Evolutionary conservation across 2,329 filamentous ascomycete genomes (phyloP), one percentile per base, ranked within the genome.

Genomic region (Nigrospora sphaerica): DNA sequence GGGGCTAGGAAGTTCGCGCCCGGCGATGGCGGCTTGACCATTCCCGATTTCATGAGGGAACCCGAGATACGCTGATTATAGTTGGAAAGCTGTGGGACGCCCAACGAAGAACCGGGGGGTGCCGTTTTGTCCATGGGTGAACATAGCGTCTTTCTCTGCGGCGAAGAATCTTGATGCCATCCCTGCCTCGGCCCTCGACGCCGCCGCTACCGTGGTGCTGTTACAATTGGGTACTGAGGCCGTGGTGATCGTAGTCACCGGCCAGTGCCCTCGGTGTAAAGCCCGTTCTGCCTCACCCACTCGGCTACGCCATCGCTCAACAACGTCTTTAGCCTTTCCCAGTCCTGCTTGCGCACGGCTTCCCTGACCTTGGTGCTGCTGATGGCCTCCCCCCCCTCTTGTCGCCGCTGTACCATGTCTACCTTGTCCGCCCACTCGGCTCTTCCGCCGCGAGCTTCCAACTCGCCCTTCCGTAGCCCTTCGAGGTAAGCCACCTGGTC

Each of bases 351-450:
- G 48, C 68, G 71, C 2, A 77, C 77, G 6, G 80, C 76, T 32
- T 74, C 71, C 43, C 86, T 72, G 39, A 85, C 83, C 55, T 69
- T 74, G 7, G 87, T 89, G 52, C 78, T 81, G 51, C 78, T 81
- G 35, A 81, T 69, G 14, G 60, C 50, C 3, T 61, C 63, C 7
- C 65, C 68, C 6, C 68, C 72, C 2, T 66, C 69, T 14, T 65
- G 65, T 13, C 54, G 52, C 0, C 72, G 77, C 14, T 77, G 67
- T 1, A 82, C 76, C 59, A 88, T 62, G 49, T 81, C 75, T 31
- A 91, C 76, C 52, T 73, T 70, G 6, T 57, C 59, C 35, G 71
- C 74, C 86, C 86, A 91, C 49, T 70, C 70, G 34, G 52, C 64
- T 54, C 69, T 67, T 2, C 78, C 83, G 0, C 82, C 83, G 0